Conservation (phyloP, 2,329 filamentous ascomycete species). For the Pseudogymnoascus sp. region DNA sequence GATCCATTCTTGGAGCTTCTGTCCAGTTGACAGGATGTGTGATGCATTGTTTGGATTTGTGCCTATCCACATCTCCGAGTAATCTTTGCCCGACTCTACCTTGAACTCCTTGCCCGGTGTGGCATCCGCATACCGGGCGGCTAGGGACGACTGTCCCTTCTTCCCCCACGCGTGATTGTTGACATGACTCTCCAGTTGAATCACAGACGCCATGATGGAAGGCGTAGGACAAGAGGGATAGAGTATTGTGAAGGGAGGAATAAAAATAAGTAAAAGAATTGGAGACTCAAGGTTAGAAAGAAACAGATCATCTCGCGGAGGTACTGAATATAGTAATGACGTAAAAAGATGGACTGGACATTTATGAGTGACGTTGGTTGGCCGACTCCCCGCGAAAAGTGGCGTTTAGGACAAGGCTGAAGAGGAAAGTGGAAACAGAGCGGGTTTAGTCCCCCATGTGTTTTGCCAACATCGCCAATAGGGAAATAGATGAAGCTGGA, state of each 20-base stretch:
- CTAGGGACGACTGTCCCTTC: conserved; percentile 57
- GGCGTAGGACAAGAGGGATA: background rate
- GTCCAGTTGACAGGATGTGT: conserved; percentile 54
- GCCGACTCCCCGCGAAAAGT: conserved; percentile 6
- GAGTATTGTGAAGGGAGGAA: conserved; percentile 18
- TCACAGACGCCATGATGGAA: conserved; percentile 30
- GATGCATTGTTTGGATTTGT: conserved; percentile 68
- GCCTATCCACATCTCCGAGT: conserved; percentile 71
- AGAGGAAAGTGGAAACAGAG: conserved; percentile 1
- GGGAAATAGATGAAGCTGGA: conserved; percentile 1
- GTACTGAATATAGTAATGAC: conserved; percentile 7
- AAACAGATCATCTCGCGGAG: background rate
- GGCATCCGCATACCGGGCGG: conserved; percentile 58
- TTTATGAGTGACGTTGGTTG: conserved; percentile 10
- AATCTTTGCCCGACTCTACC: conserved; percentile 57
- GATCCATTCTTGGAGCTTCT: conserved; percentile 59
- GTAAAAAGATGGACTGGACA: conserved; percentile 6
- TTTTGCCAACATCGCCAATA: background rate
- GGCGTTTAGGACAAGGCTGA: conserved; percentile 9
- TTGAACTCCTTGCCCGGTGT: conserved; percentile 58
- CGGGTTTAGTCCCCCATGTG: conserved; percentile 5
- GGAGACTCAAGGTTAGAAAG: background rate
- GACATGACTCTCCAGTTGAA: conserved; percentile 42
- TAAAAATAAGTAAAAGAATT: background rate
- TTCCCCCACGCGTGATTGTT: conserved; percentile 68